These are phyloP conservation scores for Fraxinus baroniana DNA, from an alignment of 305 asterid genomes.

Conservation along the genomic window DNA sequence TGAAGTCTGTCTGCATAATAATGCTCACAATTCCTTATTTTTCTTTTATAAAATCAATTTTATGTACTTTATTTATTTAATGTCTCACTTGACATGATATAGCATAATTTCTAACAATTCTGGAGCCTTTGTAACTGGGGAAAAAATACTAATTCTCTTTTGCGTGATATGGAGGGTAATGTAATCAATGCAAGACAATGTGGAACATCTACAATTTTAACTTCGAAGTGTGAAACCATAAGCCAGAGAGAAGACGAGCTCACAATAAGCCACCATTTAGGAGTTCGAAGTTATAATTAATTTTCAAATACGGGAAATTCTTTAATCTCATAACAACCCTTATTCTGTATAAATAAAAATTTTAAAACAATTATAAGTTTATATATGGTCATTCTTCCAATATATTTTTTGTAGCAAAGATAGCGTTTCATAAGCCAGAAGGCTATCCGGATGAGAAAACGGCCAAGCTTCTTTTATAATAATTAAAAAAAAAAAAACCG, in stretches of 20 bases:
- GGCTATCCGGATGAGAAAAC: not conserved
- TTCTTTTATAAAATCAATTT: not conserved
- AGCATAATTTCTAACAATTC: not conserved
- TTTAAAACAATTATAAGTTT: not conserved
- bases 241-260: not conserved
- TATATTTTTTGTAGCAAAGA: not conserved
- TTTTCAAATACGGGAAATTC: not conserved
- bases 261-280: not conserved
- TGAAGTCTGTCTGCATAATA: not conserved
- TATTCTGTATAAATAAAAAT: not conserved
- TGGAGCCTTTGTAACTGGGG: not conserved
- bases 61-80: not conserved
- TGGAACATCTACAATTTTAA: not conserved
- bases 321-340: not conserved
- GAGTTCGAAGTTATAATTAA: not conserved
- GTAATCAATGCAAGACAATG: not conserved
- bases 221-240: not conserved
- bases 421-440: not conserved
- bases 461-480: not conserved
- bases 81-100: not conserved
- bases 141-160: not conserved
- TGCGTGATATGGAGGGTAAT: not conserved
- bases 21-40: not conserved
- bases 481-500: not conserved
- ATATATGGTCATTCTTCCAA: not conserved